Evolutionary conservation across 345 rosid genomes (phyloP), one percentile per base, ranked within the genome.

Genomic region (Arabis hirsuta): DNA sequence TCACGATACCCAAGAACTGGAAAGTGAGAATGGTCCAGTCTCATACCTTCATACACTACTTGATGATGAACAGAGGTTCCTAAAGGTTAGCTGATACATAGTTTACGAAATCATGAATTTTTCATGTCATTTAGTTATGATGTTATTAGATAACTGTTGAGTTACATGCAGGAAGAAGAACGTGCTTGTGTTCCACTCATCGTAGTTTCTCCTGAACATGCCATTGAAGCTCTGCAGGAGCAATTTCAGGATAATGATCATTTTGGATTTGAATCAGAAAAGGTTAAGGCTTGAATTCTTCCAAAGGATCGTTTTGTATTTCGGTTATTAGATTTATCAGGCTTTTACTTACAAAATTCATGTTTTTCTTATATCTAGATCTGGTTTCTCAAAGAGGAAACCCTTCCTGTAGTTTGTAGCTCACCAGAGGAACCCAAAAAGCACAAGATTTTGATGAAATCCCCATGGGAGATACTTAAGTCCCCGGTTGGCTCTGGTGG

Each of bases 401-500:
- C 78, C 48, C 87, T 93, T 62, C 96, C 96, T n/a, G 81, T 93
- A 81, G 81, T 90, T 47, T 62, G 85, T 71, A 76, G 76, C 80
- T 72, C 79, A 39, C 68, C 69, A 31, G 86, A 84, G 39, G 87
- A 86, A 77, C 74, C 77, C 26, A 81, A 74, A 72, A 81, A 65
- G 68, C 81, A 75, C 62, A 87, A 84, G 85, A 93, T 93, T 71
- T 78, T 93, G 82, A 90, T 93, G 97, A 87, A 88, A 81, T 88
- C 98, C 42, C 97, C 96, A 55, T 92, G 96, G 97, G 89, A 90
- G 73, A 85, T 93, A 55, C 81, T 93, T 48, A 86, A 86, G 74
- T 77, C 90, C 24, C 96, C 98, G 0, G 81, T 93, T 72, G 96
- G 96, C 63, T 86, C 94, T 62, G 94, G 92, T 13, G 96, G 96